A percentile compares a stretch with the other conserved stretches of the same genome.
phyloP scores from a whole-genome alignment of 352 stramenopile genomes.

The Thraustochytrium sp. region DNA sequence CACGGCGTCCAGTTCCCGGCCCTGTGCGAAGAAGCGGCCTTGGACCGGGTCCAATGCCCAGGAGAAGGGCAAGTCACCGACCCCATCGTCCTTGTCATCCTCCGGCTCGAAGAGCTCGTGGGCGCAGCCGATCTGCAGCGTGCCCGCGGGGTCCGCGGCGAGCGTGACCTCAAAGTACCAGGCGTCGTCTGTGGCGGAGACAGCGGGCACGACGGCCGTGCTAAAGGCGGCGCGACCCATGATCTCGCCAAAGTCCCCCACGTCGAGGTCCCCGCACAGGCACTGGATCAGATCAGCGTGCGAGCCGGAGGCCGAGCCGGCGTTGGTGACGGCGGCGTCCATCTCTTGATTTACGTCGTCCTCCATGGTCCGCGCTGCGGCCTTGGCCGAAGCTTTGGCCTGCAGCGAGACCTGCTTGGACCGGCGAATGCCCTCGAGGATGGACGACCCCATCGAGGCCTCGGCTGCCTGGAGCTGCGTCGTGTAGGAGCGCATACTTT shows the following conservation, averaged over 20 bases:
- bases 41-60: slow-evolving; percentile 59
- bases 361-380: neutral
- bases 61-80: slow-evolving; percentile 78
- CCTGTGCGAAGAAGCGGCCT: neutral
- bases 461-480: neutral
- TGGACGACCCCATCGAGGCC: neutral
- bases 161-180: slow-evolving; percentile 87
- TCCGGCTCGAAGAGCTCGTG: slow-evolving; percentile 73
- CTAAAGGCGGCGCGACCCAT: neutral
- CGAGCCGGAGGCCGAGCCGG: too few species aligned
- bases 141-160: slow-evolving; percentile 66
- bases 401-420: slow-evolving; percentile 1
- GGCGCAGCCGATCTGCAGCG: slow-evolving; percentile 88
- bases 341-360: neutral
- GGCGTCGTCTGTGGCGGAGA: slow-evolving; percentile 50
- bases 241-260: slow-evolving; percentile 19
- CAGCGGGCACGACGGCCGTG: neutral
- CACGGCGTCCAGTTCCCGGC: neutral
- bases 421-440: neutral
- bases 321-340: neutral
- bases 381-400: neutral
- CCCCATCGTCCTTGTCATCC: slow-evolving; percentile 74
- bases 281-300: neutral
- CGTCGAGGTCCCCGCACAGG: slow-evolving; percentile 11
- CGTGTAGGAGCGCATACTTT: neutral